Percentiles rank a stretch among this genome's conserved stretches.
phyloP scores from a whole-genome alignment of 768 basidiomycete genomes.

The Naganishia randhawae region DNA sequence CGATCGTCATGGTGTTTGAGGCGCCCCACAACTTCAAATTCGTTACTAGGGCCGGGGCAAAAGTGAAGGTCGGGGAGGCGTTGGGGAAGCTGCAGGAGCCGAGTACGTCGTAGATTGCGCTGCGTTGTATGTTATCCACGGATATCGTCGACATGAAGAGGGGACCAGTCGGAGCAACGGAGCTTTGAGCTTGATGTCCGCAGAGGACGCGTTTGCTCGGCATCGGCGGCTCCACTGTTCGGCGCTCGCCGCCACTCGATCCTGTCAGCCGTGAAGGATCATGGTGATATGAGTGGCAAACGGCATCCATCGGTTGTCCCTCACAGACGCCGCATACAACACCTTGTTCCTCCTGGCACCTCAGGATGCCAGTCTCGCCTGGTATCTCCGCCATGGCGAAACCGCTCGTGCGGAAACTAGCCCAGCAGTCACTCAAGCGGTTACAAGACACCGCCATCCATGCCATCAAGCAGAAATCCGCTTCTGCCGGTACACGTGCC shows the following conservation, averaged over 20 bases:
- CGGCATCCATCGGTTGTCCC: no score
- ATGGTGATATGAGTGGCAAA: not conserved
- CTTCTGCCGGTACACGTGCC: slow-evolving; percentile 1
- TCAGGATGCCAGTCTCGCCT: slow-evolving; percentile 11
- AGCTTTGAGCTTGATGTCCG: no score
- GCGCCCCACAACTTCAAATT: slow-evolving; percentile 82
- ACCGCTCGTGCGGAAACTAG: slow-evolving; percentile 21
- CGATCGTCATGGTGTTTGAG: slow-evolving; percentile 94
- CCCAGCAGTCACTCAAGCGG: slow-evolving; percentile 13
- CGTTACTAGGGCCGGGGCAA: slow-evolving; percentile 68
- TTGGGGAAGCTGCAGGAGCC: slow-evolving; percentile 57
- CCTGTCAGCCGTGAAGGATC: not conserved
- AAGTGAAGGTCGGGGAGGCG: slow-evolving; percentile 78
- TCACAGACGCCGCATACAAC: not conserved
- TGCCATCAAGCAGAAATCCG: slow-evolving; percentile 17
- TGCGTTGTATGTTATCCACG: not conserved
- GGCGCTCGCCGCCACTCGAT: slow-evolving; percentile 10
- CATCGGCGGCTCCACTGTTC: not conserved
- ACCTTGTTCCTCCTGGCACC: not conserved
- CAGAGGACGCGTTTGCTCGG: slow-evolving; percentile 5
- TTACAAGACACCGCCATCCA: slow-evolving; percentile 18
- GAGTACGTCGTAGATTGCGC: not conserved
- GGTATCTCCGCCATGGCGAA: slow-evolving; percentile 17
- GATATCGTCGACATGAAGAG: not conserved
- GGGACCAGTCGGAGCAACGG: not conserved